phyloP scores from a whole-genome alignment of 371 early-diverging fungal species.

The Zychaea mexicana region DNA sequence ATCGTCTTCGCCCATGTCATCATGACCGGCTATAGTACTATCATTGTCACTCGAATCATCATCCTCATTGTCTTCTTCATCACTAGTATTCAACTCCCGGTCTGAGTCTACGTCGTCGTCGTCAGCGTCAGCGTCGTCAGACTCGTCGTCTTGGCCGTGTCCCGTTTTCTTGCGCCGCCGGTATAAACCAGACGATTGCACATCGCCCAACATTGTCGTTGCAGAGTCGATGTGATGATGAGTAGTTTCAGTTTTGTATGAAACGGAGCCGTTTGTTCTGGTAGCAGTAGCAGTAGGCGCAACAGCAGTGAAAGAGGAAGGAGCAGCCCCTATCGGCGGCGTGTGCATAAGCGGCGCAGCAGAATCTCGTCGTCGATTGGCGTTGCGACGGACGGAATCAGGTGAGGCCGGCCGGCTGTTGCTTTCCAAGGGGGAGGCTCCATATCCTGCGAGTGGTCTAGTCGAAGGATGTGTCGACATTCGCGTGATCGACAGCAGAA shows the following conservation, averaged over 20 bases:
- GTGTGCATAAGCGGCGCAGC: slow-evolving; percentile 48
- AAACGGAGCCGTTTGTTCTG: too few relatives aligned
- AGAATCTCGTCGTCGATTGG: slow-evolving; percentile 31
- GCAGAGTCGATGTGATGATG: neutral
- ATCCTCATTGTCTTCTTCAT: slow-evolving; percentile 32
- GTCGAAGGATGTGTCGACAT: slow-evolving; percentile 48
- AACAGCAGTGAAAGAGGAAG: too few relatives aligned
- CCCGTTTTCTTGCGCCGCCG: slow-evolving; percentile 23
- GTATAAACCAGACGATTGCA: slow-evolving; percentile 11
- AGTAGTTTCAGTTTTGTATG: neutral
- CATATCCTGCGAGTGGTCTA: slow-evolving; percentile 40
- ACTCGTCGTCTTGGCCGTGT: slow-evolving; percentile 17
- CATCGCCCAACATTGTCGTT: neutral
- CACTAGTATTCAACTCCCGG: slow-evolving; percentile 32
- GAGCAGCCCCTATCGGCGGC: slow-evolving; percentile 25
- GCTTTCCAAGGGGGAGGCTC: slow-evolving; percentile 30
- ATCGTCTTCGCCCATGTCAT: slow-evolving; percentile 26
- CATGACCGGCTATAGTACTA: slow-evolving; percentile 20
- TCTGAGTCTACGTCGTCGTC: slow-evolving; percentile 17
- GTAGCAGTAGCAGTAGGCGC: neutral
- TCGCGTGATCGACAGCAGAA: slow-evolving; percentile 22
- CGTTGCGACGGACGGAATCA: neutral
- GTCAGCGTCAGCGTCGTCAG: slow-evolving; percentile 14
- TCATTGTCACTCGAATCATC: slow-evolving; percentile 22
- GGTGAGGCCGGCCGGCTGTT: neutral